Evolutionary conservation across 768 basidiomycete species (phyloP).

Genomic region (Rhizopogon vulgaris): DNA sequence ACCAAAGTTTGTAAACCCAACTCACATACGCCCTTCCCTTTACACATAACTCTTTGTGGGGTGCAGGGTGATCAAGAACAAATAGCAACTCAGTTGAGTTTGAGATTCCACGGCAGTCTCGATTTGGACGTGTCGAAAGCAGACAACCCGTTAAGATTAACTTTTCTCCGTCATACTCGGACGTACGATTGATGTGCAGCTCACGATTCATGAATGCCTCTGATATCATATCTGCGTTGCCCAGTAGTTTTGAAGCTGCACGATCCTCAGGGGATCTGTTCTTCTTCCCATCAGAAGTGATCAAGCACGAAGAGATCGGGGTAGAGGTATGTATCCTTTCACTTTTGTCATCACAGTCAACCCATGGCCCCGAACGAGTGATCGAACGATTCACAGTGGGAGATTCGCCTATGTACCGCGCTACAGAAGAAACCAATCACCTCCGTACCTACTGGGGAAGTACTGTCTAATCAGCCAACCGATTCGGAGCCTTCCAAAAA

Average conservation of each 20-base stretch:
- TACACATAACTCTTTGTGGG: no score
- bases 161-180: no score
- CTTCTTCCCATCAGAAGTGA: slow-evolving; percentile 72
- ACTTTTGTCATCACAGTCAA: background rate
- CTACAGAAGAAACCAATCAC: slow-evolving; percentile 68
- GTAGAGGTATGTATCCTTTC: slow-evolving; percentile 47
- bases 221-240: slow-evolving; percentile 52
- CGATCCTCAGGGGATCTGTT: slow-evolving; percentile 58
- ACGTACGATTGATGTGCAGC: background rate
- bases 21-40: no score
- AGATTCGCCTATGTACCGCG: slow-evolving; percentile 81
- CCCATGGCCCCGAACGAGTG: background rate
- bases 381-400: slow-evolving; percentile 49
- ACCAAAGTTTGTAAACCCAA: no score
- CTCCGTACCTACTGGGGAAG: slow-evolving; percentile 38
- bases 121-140: background rate
- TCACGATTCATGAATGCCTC: slow-evolving; percentile 12
- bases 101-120: no score
- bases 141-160: no score
- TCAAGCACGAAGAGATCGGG: slow-evolving; percentile 52
- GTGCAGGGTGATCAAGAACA: no score
- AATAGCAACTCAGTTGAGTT: no score
- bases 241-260: slow-evolving; percentile 52
- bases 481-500: slow-evolving; percentile 21
- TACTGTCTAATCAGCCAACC: slow-evolving; percentile 17